Conservation (phyloP, 805 yeast genomes). For the Nakazawaea anatomiae region DNA sequence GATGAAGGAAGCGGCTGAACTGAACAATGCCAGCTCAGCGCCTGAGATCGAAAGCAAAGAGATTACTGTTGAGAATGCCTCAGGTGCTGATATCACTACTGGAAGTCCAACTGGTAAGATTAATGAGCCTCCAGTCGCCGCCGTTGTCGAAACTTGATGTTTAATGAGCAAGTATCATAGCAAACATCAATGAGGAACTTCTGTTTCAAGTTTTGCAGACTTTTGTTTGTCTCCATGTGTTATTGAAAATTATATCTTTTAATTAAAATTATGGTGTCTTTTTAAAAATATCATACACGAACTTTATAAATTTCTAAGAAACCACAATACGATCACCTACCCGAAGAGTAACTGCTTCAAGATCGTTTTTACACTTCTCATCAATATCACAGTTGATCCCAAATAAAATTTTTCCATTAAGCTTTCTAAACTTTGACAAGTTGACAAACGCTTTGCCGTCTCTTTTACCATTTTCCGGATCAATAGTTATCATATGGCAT, state of each 20-base stretch:
- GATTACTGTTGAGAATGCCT: neutral
- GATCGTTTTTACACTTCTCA: constrained; percentile 9
- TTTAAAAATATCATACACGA: no score
- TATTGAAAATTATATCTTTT: no score
- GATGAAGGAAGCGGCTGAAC: neutral
- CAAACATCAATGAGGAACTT: no score
- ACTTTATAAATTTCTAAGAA: no score
- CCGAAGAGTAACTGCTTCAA: neutral
- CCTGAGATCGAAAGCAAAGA: neutral
- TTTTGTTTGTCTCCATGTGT: no score
- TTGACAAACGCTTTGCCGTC: constrained; percentile 27
- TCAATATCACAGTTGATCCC: constrained; percentile 26
- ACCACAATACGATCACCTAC: constrained; percentile 14
- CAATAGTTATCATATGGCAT: constrained; percentile 40
- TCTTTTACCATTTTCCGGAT: constrained; percentile 26
- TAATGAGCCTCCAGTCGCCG: no score
- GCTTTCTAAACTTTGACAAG: constrained; percentile 26
- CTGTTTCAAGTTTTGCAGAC: no score
- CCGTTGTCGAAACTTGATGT: no score
- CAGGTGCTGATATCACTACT: neutral
- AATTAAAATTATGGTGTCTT: no score
- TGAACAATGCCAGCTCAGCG: neutral
- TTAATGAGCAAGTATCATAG: no score
- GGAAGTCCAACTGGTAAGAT: no score
- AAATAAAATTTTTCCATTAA: constrained; percentile 31